Conservation (phyloP, 371 early-diverging fungal genomes). For the Batrachochytrium dendrobatidis region DNA sequence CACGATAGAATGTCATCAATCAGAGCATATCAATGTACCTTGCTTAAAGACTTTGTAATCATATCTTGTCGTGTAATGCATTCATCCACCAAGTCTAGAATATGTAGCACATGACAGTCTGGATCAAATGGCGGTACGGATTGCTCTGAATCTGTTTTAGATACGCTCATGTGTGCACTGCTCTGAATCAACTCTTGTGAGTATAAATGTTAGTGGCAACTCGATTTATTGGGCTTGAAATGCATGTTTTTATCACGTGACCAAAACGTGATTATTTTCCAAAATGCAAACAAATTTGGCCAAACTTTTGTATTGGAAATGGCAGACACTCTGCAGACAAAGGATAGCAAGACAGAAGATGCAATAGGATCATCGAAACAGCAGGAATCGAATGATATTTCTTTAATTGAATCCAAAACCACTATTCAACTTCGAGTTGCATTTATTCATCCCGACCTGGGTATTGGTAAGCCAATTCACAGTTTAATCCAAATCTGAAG, state of each 20-base stretch:
- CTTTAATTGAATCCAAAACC: not conserved
- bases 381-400: not conserved
- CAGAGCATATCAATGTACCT: not conserved
- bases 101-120: not conserved
- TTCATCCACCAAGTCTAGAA: not conserved
- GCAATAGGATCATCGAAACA: not conserved
- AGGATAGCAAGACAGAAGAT: not conserved
- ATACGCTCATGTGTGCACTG: not conserved
- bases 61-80: not conserved
- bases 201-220: too few species aligned
- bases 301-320: too few species aligned
- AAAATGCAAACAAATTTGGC: too few species aligned
- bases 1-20: too few species aligned
- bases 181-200: too few species aligned
- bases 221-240: too few species aligned
- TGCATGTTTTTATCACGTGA: too few species aligned
- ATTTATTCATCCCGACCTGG: slow-evolving; percentile 87
- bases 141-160: not conserved
- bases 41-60: not conserved
- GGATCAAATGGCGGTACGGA: too few species aligned
- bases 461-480: slow-evolving; percentile 72
- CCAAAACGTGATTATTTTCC: too few species aligned
- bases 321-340: not conserved
- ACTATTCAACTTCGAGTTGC: slow-evolving; percentile 43
- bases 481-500: not conserved